These are phyloP conservation scores for Schrenkiella parvula DNA, from an alignment of 345 rosid species.

Conservation along the genomic window DNA sequence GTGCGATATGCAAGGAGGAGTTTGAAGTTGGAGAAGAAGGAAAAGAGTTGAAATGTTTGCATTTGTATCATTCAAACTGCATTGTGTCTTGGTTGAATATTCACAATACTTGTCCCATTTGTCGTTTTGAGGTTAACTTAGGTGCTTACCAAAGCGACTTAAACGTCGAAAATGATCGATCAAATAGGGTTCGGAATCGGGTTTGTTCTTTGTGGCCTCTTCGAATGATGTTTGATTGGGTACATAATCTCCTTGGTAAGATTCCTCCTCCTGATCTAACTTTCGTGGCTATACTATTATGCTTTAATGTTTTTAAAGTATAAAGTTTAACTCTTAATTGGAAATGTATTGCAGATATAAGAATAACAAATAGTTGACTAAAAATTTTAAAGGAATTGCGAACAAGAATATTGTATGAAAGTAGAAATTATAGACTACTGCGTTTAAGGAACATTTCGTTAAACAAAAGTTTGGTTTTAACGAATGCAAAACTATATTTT, in stretches of 20 bases:
- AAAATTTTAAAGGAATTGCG: background rate
- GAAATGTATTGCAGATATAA: background rate
- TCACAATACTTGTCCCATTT: constrained; percentile 73
- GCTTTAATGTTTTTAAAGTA: constrained; percentile 9
- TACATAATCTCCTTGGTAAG: constrained; percentile 14
- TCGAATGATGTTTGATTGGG: constrained; percentile 25
- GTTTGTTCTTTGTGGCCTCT: constrained; percentile 21
- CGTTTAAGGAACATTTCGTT: background rate
- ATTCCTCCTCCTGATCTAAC: constrained; percentile 19
- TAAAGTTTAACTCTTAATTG: background rate
- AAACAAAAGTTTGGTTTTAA: background rate
- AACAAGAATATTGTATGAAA: background rate
- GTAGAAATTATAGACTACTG: background rate
- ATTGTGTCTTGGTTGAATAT: constrained; percentile 67
- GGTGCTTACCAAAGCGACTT: background rate
- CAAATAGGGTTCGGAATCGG: constrained; percentile 1
- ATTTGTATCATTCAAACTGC: constrained; percentile 66
- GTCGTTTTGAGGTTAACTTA: constrained; percentile 44
- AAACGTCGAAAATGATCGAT: background rate
- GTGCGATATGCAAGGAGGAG: constrained; percentile 80
- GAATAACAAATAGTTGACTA: constrained; percentile 1
- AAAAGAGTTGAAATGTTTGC: constrained; percentile 61
- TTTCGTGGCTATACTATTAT: constrained; percentile 22
- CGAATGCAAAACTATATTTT: background rate
- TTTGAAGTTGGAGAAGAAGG: constrained; percentile 50